These are phyloP conservation scores for Prunus padus DNA, from an alignment of 306 rosid species.

Conservation along the genomic window DNA sequence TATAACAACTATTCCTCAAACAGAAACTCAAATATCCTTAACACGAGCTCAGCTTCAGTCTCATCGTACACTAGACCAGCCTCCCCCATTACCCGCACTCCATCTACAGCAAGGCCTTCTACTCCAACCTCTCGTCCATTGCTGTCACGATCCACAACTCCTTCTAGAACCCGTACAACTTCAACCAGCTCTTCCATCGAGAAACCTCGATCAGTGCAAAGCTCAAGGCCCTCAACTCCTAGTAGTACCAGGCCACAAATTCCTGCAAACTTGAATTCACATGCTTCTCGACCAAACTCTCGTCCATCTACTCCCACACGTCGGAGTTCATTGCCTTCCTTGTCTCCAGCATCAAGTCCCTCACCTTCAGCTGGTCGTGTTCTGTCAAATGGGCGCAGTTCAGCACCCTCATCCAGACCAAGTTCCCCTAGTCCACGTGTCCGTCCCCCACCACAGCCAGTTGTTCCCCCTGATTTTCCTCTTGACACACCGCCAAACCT, in stretches of 20 bases:
- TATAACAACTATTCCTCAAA: constrained; percentile 66
- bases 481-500: constrained; percentile 95
- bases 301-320: constrained; percentile 92
- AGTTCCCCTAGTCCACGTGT: constrained; percentile 85
- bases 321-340: constrained; percentile 56
- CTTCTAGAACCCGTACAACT: constrained; percentile 67
- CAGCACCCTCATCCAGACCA: constrained; percentile 79
- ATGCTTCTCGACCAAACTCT: constrained; percentile 58
- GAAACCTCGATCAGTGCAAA: constrained; percentile 56
- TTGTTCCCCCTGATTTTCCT: constrained; percentile 85
- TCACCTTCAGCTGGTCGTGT: constrained; percentile 51
- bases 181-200: constrained; percentile 56
- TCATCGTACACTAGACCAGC: constrained; percentile 88
- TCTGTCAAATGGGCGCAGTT: constrained; percentile 56
- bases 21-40: constrained; percentile 73
- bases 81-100: constrained; percentile 67
- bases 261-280: constrained; percentile 82
- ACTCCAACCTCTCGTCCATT: constrained; percentile 74
- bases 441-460: constrained; percentile 76
- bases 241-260: constrained; percentile 88
- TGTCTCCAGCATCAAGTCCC: constrained; percentile 52
- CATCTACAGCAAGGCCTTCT: constrained; percentile 68
- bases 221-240: constrained; percentile 92
- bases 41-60: constrained; percentile 97
- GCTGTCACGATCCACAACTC: constrained; percentile 75